phyloP scores from a whole-genome alignment of 495 filamentous ascomycete species.

The Cudoniella acicularis region DNA sequence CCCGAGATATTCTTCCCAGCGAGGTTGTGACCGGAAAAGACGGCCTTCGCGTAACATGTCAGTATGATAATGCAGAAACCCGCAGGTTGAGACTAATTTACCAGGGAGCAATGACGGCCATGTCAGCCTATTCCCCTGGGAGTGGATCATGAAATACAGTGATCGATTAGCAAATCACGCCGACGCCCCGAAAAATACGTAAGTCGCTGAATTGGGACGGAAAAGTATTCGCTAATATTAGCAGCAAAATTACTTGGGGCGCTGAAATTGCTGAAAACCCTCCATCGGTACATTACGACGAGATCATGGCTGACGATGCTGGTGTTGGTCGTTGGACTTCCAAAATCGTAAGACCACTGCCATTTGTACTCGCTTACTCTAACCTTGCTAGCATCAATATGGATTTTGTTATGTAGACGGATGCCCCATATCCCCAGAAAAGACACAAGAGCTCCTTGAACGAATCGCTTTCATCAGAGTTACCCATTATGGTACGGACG shows the following conservation, averaged over 20 bases:
- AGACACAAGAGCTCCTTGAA: slow-evolving; percentile 67
- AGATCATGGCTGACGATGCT: slow-evolving; percentile 54
- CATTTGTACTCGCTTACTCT: slow-evolving; percentile 14
- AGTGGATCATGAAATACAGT: slow-evolving; percentile 47
- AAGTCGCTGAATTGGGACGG: too few relatives aligned
- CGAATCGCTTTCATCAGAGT: slow-evolving; percentile 76
- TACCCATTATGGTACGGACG: slow-evolving; percentile 72
- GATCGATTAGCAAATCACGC: too few relatives aligned
- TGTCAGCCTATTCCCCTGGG: slow-evolving; percentile 48
- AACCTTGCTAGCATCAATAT: slow-evolving; percentile 31
- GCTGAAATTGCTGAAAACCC: slow-evolving; percentile 32
- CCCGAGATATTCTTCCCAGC: slow-evolving; percentile 41
- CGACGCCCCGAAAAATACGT: too few relatives aligned
- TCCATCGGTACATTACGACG: slow-evolving; percentile 54
- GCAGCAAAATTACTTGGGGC: slow-evolving; percentile 38
- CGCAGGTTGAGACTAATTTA: slow-evolving; percentile 6
- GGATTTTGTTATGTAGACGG: slow-evolving; percentile 35
- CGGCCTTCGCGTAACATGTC: slow-evolving; percentile 25
- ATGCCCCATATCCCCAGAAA: slow-evolving; percentile 62
- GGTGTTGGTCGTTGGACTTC: slow-evolving; percentile 53
- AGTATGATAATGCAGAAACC: background rate
- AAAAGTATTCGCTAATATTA: too few relatives aligned
- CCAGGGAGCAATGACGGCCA: slow-evolving; percentile 56
- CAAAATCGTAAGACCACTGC: slow-evolving; percentile 46
- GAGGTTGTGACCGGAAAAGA: slow-evolving; percentile 11